A percentile compares a stretch with the other conserved stretches of the same genome.
Conservation (phyloP, 108 stramenopile genomes). For the Nannochloropsis gaditana region DNA sequence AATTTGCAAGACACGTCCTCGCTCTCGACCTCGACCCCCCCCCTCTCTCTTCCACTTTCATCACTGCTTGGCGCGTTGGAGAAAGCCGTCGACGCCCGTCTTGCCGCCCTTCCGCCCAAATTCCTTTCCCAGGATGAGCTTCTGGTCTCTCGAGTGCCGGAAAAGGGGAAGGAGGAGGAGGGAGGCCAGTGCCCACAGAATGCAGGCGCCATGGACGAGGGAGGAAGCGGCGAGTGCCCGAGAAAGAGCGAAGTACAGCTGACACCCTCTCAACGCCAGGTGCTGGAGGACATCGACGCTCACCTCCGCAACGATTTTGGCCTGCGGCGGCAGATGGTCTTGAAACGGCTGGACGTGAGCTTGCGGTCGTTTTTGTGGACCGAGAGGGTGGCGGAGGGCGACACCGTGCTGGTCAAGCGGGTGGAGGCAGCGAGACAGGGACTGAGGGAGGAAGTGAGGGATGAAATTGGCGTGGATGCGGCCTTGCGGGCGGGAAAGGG, state of each 20-base stretch:
- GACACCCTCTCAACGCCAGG: not conserved
- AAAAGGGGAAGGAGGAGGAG: too few relatives aligned
- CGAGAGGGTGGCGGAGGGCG: constrained; percentile 11
- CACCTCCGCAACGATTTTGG: constrained; percentile 37
- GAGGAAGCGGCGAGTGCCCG: too few relatives aligned
- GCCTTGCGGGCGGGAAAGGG: constrained; percentile 29
- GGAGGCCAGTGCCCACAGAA: too few relatives aligned
- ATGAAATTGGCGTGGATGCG: constrained; percentile 30
- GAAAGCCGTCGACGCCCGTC: not conserved
- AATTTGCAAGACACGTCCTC: not conserved
- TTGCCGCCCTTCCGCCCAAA: not conserved
- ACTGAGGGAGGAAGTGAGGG: constrained; percentile 27
- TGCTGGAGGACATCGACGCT: not conserved
- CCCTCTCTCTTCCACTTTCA: not conserved
- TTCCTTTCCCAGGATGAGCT: not conserved
- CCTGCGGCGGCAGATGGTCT: constrained; percentile 47
- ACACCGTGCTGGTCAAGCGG: not conserved
- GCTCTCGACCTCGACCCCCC: not conserved
- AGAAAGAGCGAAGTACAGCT: not conserved
- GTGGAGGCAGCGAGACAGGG: constrained; percentile 22
- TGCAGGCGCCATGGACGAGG: too few relatives aligned
- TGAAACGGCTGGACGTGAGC: constrained; percentile 49
- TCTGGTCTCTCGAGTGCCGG: not conserved
- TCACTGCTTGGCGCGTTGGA: not conserved
- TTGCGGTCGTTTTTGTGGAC: constrained; percentile 41